phyloP scores from a whole-genome alignment of 768 basidiomycete genomes.

The Amanita jacksonii region DNA sequence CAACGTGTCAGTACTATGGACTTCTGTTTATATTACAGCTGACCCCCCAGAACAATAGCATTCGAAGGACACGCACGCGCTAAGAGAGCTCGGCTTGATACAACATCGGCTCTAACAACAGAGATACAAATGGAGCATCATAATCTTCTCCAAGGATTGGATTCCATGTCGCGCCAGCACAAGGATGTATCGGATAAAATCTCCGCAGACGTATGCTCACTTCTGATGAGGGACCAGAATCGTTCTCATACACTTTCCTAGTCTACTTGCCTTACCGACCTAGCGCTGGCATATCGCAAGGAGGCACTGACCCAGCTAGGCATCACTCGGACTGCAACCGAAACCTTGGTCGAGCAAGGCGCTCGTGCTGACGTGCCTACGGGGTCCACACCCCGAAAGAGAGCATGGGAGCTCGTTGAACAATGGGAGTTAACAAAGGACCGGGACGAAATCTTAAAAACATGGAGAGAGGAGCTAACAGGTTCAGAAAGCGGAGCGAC shows the following conservation, averaged over 20 bases:
- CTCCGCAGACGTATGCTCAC: conserved; percentile 36
- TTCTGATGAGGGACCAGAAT: background rate
- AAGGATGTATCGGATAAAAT: conserved; percentile 16
- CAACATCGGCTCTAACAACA: conserved; percentile 36
- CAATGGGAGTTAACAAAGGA: conserved; percentile 62
- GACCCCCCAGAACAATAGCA: conserved; percentile 25
- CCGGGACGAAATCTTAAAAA: conserved; percentile 49
- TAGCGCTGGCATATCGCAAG: conserved; percentile 34
- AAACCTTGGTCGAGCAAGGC: conserved; percentile 46
- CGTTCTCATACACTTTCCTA: conserved; percentile 15
- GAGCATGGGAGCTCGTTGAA: conserved; percentile 58
- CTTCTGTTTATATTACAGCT: background rate
- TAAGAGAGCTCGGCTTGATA: conserved; percentile 62
- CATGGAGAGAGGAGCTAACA: conserved; percentile 26
- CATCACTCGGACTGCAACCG: conserved; percentile 39
- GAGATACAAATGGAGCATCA: conserved; percentile 45
- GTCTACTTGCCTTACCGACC: conserved; percentile 32
- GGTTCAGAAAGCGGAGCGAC: background rate
- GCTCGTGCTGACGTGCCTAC: conserved; percentile 55
- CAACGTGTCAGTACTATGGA: conserved; percentile 27
- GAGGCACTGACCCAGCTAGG: conserved; percentile 34
- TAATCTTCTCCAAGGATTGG: conserved; percentile 38
- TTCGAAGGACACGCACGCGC: conserved; percentile 51
- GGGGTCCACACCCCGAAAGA: conserved; percentile 71
- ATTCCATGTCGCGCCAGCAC: background rate